Evolutionary conservation across 768 basidiomycete species (phyloP).

Genomic region (Suillus tomentosus): DNA sequence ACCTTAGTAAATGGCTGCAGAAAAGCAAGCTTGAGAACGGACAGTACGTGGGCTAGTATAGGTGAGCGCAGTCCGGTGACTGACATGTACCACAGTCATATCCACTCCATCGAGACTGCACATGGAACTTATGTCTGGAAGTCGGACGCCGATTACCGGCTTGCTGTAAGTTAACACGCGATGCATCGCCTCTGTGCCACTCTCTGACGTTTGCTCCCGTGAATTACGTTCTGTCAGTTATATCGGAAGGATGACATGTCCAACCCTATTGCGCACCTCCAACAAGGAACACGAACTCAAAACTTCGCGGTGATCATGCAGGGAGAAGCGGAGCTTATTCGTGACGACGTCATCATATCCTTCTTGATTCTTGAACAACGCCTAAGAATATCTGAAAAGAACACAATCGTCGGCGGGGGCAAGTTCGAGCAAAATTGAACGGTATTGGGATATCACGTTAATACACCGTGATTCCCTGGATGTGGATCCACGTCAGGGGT

Average conservation of each 20-base stretch:
- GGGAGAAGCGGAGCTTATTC: slow-evolving; percentile 9
- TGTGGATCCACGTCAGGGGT: not conserved
- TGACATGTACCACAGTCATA: slow-evolving; percentile 8
- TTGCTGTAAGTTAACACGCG: slow-evolving; percentile 14
- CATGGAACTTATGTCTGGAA: slow-evolving; percentile 15
- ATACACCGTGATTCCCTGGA: not conserved
- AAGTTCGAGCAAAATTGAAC: slow-evolving; percentile 19
- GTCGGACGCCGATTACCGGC: slow-evolving; percentile 16
- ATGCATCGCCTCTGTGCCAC: not conserved
- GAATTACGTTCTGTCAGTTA: slow-evolving; percentile 11
- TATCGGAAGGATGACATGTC: slow-evolving; percentile 14
- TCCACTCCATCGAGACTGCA: slow-evolving; percentile 16
- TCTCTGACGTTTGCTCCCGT: not conserved
- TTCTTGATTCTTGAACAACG: slow-evolving; percentile 21
- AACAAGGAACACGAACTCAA: slow-evolving; percentile 4
- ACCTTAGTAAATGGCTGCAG: slow-evolving; percentile 19
- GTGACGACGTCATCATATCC: slow-evolving; percentile 19
- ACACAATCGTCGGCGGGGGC: slow-evolving; percentile 15
- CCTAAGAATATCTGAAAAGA: slow-evolving; percentile 14
- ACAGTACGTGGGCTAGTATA: slow-evolving; percentile 13
- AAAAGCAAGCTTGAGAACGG: slow-evolving; percentile 16
- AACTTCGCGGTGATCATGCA: slow-evolving; percentile 19
- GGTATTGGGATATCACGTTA: slow-evolving; percentile 12
- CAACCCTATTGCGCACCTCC: slow-evolving; percentile 16
- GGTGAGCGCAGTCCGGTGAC: not conserved